Base-by-base conservation (phyloP, 257 asterid genomes). In the Prunella vulgaris region DNA sequence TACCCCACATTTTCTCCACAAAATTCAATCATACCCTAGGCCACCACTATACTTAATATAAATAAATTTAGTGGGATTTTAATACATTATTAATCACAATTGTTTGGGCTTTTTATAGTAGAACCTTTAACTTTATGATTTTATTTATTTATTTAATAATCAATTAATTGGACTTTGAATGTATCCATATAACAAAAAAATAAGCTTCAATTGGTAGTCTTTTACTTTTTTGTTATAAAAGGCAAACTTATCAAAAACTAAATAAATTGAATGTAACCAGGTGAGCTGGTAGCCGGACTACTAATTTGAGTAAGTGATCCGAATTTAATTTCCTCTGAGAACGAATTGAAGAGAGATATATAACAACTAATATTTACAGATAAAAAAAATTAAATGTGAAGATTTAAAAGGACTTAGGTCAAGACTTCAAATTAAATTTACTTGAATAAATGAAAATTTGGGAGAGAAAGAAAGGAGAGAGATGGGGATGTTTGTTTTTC, bases 1-100 rank as follows among this genome's bases (percentile, higher is more conserved):
- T 71, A 65, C 74, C 81, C 71, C 72, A 73, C 78, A 54, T 54
- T 56, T 62, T 25, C 63, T 54, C 46, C 71, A 54, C 58, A 72
- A 60, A 53, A 22, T 72, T 72, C 69, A 49, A 63, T 62, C 33
- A 62, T 66, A 44, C 49, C 53, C 8, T 46, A 46, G 53, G 53
- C 53, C 53, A 46, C 53, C 53, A 46, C 53, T n/a, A 46, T 46
- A 46, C 48, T 40, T 40, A 7, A 18, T 51, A 24, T 53, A 53
- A 4, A 53, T 53, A 53, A 53, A 21, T 53, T 10, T 46, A 14
- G 61, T 44, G 24, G 10, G 48, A 5, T 70, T n/a, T 33, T 42
- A 44, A 42, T 9, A 57, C 1, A 54, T 54, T 54, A 68, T 68
- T 28, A 54, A 33, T 18, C 24, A 35, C 3, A 60, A 15, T 56